Base-by-base conservation (phyloP, 768 basidiomycete species). In the Tricholoma matsutake region DNA sequence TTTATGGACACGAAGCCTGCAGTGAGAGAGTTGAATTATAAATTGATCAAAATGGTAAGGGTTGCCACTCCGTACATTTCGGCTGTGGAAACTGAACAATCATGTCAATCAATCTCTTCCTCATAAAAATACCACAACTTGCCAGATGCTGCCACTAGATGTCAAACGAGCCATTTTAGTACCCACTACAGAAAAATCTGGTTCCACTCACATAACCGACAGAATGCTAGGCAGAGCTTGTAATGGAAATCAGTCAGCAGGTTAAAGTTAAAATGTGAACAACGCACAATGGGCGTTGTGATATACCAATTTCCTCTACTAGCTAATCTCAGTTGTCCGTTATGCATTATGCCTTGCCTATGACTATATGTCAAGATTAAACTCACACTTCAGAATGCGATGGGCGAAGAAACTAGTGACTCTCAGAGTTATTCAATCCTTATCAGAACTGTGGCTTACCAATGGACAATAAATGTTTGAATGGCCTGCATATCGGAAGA, bases 301-400 rank as follows among this genome's bases (percentile, higher is more conserved):
- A 72, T 68, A 29, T 51, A 67, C 71, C 69, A 72, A 58, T 69
- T 70, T 43, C 64, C 63, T 20, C 64, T 61, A 56, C 71, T 72
- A 11, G 69, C 71, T 72, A 18, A 5, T 35, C 20, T 5, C 10
- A n/a, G 18, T n/a, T n/a, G 9, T 16, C 13, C 1, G 49, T 57
- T 22, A 51, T 51, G 22, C 14, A 18, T 51, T 34, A 5, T n/a
- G n/a, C n/a, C n/a, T n/a, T n/a, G n/a, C n/a, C 13, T 9, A 14
- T 25, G 34, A 22, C 10, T 7, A n/a, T 8, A 35, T 32, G 37
- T 14, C 35, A 20, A 4, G 22, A 47, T 22, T 22, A 11, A 20
- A 53, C 61, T 45, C 37, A 63, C 56, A 62, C 20, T 61, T 61
- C 11, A 71, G 58, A 56, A 65, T 67, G 41, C 58, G 62, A 29